Evolutionary conservation across 1,139 yeast species (phyloP).

Genomic region (Geotrichum macrosporum): DNA sequence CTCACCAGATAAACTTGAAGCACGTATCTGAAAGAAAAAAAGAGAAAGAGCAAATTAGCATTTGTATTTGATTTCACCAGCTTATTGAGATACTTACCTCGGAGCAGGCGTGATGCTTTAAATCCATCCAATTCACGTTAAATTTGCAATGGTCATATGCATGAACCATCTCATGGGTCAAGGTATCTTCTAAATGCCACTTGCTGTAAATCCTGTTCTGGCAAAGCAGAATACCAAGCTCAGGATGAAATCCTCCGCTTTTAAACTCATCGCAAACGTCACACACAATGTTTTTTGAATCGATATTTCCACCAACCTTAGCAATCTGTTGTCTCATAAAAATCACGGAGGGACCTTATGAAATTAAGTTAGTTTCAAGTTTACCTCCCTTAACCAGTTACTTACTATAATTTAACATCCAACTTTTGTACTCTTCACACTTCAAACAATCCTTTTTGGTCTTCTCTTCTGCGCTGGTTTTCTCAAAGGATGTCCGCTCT

Average conservation of each 20-base stretch:
- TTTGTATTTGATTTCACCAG: no score
- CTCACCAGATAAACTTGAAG: slow-evolving; percentile 90
- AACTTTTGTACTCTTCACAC: slow-evolving; percentile 71
- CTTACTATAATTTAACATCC: slow-evolving; percentile 59
- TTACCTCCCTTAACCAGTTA: background rate
- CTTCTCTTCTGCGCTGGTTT: slow-evolving; percentile 44
- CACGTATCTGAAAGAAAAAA: slow-evolving; percentile 51
- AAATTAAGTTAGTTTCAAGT: no score
- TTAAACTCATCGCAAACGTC: slow-evolving; percentile 80
- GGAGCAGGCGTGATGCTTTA: slow-evolving; percentile 94
- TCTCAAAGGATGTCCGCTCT: slow-evolving; percentile 56
- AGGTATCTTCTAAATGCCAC: slow-evolving; percentile 83
- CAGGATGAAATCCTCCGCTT: slow-evolving; percentile 93
- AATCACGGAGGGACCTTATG: slow-evolving; percentile 69
- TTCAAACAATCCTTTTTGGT: slow-evolving; percentile 56
- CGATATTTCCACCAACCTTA: slow-evolving; percentile 57
- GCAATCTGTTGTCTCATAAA: slow-evolving; percentile 84
- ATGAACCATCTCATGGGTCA: slow-evolving; percentile 90
- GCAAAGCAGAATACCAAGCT: slow-evolving; percentile 78
- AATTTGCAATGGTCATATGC: slow-evolving; percentile 89
- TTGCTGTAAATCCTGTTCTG: slow-evolving; percentile 75
- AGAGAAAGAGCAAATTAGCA: background rate
- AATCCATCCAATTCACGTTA: slow-evolving; percentile 73
- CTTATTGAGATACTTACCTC: no score
- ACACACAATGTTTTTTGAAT: slow-evolving; percentile 58